Percentiles rank a stretch among this genome's conserved stretches.
Evolutionary conservation across 805 yeast species (phyloP).

Genomic region (Monosporozyma aerobia): DNA sequence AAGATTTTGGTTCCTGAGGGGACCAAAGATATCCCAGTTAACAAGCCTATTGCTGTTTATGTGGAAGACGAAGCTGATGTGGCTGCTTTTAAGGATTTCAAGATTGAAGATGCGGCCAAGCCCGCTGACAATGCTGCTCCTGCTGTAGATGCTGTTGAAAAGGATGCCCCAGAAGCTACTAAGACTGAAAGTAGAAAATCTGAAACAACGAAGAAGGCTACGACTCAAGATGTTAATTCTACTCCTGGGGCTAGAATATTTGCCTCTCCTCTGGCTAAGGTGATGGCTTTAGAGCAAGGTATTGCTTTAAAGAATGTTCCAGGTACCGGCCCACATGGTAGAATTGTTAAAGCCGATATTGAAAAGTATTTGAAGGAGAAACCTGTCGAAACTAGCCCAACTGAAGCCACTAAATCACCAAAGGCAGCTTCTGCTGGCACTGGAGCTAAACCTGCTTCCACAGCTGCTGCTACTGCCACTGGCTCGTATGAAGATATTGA

Average conservation of each 20-base stretch:
- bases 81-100: constrained; percentile 77
- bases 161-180: constrained; percentile 11
- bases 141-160: constrained; percentile 22
- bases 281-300: constrained; percentile 86
- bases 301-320: constrained; percentile 71
- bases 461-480: constrained; percentile 41
- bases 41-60: constrained; percentile 92
- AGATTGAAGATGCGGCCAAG: constrained; percentile 57
- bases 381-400: constrained; percentile 19
- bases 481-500: constrained; percentile 74
- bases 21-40: constrained; percentile 83
- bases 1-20: constrained; percentile 79
- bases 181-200: background rate
- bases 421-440: constrained; percentile 28
- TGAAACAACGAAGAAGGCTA: background rate
- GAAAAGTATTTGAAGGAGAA: constrained; percentile 46
- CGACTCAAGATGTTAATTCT: constrained; percentile 9
- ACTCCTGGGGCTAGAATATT: constrained; percentile 58
- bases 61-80: constrained; percentile 83
- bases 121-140: constrained; percentile 13
- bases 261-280: constrained; percentile 94
- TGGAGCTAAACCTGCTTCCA: constrained; percentile 29
- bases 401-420: constrained; percentile 31
- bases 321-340: constrained; percentile 94
- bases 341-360: constrained; percentile 85